These are phyloP conservation scores for Albophoma yamanashiensis DNA, from an alignment of 2,329 filamentous ascomycete genomes.

Conservation along the genomic window DNA sequence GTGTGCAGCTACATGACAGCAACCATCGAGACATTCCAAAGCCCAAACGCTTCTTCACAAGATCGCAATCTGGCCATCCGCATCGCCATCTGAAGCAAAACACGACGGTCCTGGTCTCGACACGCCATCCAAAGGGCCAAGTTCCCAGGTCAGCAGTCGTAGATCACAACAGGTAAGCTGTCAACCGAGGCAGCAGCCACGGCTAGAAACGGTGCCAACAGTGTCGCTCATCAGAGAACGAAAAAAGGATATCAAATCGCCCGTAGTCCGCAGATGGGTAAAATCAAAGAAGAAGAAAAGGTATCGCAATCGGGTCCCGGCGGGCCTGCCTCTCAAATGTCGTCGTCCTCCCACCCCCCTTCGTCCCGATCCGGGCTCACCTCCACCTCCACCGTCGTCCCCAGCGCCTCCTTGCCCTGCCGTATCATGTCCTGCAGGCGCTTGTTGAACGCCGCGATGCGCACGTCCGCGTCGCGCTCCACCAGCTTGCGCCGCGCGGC, in stretches of 20 bases:
- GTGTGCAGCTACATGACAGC: too few relatives aligned
- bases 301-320: neutral
- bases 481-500: constrained; percentile 61
- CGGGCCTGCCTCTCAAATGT: neutral
- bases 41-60: neutral
- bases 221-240: neutral
- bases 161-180: neutral
- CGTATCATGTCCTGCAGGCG: constrained; percentile 78
- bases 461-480: constrained; percentile 68
- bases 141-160: neutral
- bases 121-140: neutral
- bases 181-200: neutral
- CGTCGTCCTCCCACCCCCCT: constrained; percentile 22
- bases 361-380: constrained; percentile 30
- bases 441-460: constrained; percentile 69
- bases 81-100: neutral
- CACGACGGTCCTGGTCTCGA: neutral
- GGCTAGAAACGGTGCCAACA: neutral
- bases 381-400: constrained; percentile 59
- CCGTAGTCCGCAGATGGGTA: neutral
- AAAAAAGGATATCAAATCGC: neutral
- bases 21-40: too few relatives aligned
- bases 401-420: constrained; percentile 79
- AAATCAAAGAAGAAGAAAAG: neutral
- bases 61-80: neutral